Conservation (phyloP, 306 rosid genomes). For the Bauhinia variegata region DNA sequence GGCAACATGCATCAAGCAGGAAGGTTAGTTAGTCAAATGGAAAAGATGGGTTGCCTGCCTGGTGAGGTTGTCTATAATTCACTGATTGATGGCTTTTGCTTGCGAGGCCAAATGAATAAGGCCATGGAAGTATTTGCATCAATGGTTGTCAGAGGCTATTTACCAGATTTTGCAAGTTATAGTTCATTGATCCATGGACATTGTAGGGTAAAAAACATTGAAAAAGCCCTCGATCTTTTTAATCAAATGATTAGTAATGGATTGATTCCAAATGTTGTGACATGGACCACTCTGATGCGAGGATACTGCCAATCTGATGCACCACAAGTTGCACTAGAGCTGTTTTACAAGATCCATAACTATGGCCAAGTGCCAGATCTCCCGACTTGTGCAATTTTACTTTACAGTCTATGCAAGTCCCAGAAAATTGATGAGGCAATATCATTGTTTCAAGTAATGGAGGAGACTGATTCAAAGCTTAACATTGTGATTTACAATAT, state of each 20-base stretch:
- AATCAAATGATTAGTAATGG: background rate
- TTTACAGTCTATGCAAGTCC: background rate
- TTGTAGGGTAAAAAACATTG: background rate
- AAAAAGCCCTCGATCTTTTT: conserved; percentile 1
- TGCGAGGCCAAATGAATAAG: conserved; percentile 1
- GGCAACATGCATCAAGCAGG: background rate
- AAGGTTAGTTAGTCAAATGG: background rate
- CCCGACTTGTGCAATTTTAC: conserved; percentile 8
- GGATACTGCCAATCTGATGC: background rate
- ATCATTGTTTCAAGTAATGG: background rate
- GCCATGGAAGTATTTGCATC: background rate
- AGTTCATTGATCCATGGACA: background rate
- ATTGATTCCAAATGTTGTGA: background rate
- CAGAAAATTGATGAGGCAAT: background rate
- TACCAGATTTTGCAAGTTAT: conserved; percentile 4
- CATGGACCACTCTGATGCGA: background rate
- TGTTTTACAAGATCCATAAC: background rate
- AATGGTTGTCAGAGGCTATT: background rate
- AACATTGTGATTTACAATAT: background rate
- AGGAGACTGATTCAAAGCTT: background rate
- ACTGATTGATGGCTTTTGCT: conserved; percentile 18
- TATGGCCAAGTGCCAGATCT: background rate
- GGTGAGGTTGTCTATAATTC: background rate
- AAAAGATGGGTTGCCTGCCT: background rate
- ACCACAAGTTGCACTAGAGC: background rate